Evolutionary conservation across 208 protist genomes (phyloP).

Genomic region (Herpetomonas samuelpessoai): DNA sequence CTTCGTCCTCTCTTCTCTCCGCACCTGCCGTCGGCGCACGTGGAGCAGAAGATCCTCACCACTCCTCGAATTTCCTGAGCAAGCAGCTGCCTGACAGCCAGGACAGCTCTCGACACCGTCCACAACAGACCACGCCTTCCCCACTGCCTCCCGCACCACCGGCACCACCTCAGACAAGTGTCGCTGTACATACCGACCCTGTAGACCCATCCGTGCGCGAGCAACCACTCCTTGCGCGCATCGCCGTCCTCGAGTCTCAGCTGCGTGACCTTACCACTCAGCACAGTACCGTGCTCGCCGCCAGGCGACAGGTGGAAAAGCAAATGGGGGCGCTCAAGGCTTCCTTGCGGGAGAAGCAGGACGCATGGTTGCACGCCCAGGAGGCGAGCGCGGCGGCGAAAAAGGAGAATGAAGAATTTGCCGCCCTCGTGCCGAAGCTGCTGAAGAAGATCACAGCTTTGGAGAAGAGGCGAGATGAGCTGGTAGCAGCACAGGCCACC

Average conservation of each 20-base stretch:
- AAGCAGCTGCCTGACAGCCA: too few species aligned
- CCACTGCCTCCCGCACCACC: not conserved
- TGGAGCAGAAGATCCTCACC: too few species aligned
- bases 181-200: not conserved
- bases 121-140: conserved; percentile 1
- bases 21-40: not conserved
- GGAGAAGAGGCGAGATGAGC: conserved; percentile 22
- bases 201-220: conserved; percentile 15
- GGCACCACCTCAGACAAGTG: conserved; percentile 3
- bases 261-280: conserved; percentile 8
- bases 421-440: conserved; percentile 40
- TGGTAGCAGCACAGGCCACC: conserved; percentile 16
- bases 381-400: conserved; percentile 18
- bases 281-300: not conserved
- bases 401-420: conserved; percentile 39
- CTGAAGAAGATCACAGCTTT: conserved; percentile 34
- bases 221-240: conserved; percentile 18
- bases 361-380: conserved; percentile 17
- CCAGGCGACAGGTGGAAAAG: conserved; percentile 11
- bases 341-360: conserved; percentile 26
- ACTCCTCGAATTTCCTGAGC: too few species aligned
- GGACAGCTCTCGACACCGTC: too few species aligned
- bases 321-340: conserved; percentile 15
- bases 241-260: conserved; percentile 23
- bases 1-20: not conserved